Conservation (phyloP, 345 rosid genomes). For the Euphorbia tirucalli region DNA sequence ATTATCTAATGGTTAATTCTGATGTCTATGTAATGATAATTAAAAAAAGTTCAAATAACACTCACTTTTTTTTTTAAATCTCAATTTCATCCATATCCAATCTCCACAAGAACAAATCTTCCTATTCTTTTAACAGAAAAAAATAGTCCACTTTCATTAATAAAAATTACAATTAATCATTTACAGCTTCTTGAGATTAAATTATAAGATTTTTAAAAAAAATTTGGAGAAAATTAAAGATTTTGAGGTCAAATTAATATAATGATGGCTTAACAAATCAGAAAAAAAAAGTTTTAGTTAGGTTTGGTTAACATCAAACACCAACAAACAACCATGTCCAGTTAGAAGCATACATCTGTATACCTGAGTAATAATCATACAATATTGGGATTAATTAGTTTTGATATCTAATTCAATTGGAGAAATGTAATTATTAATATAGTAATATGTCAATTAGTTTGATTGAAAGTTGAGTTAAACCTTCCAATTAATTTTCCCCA, state of each 20-base stretch:
- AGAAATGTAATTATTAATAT: not conserved
- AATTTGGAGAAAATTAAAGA: not conserved
- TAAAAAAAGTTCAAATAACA: conserved; percentile 7
- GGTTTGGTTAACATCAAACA: conserved; percentile 14
- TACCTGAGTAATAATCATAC: not conserved
- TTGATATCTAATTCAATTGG: not conserved
- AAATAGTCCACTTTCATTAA: not conserved
- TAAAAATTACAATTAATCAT: not conserved
- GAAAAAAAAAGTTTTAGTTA: not conserved
- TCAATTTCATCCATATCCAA: conserved; percentile 10
- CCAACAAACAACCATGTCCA: not conserved
- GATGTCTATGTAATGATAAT: conserved; percentile 19
- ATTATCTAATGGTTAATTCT: not conserved
- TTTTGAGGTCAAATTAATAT: conserved; percentile 1
- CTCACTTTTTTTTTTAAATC: not conserved
- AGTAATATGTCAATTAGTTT: conserved; percentile 12
- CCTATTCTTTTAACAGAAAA: not conserved
- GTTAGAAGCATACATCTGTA: not conserved
- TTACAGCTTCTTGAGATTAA: not conserved
- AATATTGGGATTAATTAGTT: not conserved
- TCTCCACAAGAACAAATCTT: not conserved
- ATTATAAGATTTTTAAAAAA: not conserved
- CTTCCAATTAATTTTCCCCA: not conserved
- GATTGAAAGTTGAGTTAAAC: conserved; percentile 16
- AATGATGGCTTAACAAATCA: conserved; percentile 2